Evolutionary conservation across 441 rosid species (phyloP), one percentile per base, ranked within the genome.

Genomic region (Macaranga tanarius): DNA sequence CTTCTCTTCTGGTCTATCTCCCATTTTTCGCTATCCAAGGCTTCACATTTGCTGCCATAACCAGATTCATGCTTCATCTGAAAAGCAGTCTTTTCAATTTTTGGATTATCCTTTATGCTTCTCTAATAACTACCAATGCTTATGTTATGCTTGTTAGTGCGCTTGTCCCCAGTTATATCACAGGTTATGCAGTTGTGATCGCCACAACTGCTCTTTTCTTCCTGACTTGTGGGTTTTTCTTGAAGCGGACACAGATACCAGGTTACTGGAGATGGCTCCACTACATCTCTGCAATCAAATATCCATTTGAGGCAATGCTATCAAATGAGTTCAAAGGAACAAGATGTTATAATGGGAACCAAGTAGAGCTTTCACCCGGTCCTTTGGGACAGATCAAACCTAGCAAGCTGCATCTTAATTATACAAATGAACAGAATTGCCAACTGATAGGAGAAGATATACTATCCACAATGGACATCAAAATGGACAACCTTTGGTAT

Each of bases 171-270:
- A 85, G 89, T 69, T 85, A 87, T 77, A 84, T 86, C 78, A 85
- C 90, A 0, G 92, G 90, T 1, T 87, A 86, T 10, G 88, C 92
- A 0, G 83, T 89, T 0, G 91, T 85, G 57, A 89, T 89, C 3
- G 89, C 92, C 48, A 86, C 92, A 16, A 87, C 92, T 0, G 89
- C 90, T 57, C 87, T 87, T 15, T 89, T 87, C 85, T 89, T 86
- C 84, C 83, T 89, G n/a, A 86, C 88, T 1, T 87, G 92, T 10
- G 90, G 91, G 22, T 87, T 89, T 76, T 86, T 87, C 80, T 55
- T 87, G 65, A 86, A 85, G 77, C 48, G 85, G 19, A 47, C 65
- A 0, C 77, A 83, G 26, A 87, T 86, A 54, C 91, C 87, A 34
- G 0, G 28, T 10, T 77, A 62, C 28, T 89, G 92, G 92, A 80